Conservation (phyloP, 73 alveolate species). For the Diophrys sp. region DNA sequence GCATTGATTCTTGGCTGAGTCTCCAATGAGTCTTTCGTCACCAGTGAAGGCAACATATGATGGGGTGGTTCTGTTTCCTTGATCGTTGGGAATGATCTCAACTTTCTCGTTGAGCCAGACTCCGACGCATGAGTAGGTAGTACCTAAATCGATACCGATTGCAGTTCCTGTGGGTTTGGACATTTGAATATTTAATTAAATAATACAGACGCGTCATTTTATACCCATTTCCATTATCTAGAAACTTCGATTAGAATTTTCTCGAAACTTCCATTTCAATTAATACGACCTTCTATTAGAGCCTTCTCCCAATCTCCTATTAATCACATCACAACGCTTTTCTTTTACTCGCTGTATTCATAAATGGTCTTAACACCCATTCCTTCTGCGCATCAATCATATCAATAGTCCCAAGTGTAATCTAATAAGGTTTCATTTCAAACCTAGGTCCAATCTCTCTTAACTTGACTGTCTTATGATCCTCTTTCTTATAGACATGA, state of each 20-base stretch:
- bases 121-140: slow-evolving; percentile 97
- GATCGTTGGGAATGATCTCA: slow-evolving; percentile 95
- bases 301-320: background rate
- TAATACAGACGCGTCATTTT: background rate
- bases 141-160: slow-evolving; percentile 95
- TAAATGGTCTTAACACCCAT: slow-evolving; percentile 95
- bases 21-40: slow-evolving; percentile 93
- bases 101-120: slow-evolving; percentile 94
- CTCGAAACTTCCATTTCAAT: background rate
- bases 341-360: slow-evolving; percentile 94
- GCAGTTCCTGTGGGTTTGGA: slow-evolving; percentile 36
- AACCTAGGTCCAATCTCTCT: slow-evolving; percentile 99
- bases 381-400: slow-evolving; percentile 94
- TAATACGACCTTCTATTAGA: background rate
- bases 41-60: slow-evolving; percentile 96
- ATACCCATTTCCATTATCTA: background rate
- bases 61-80: slow-evolving; percentile 97
- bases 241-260: background rate
- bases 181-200: background rate
- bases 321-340: slow-evolving; percentile 9
- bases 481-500: slow-evolving; percentile 87
- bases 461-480: slow-evolving; percentile 84
- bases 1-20: slow-evolving; percentile 93
- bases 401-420: slow-evolving; percentile 96
- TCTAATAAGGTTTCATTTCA: slow-evolving; percentile 95